Evolutionary conservation across 495 filamentous ascomycete species (phyloP), one percentile per base, ranked within the genome.

Genomic region (Penicillium longicatenatum): DNA sequence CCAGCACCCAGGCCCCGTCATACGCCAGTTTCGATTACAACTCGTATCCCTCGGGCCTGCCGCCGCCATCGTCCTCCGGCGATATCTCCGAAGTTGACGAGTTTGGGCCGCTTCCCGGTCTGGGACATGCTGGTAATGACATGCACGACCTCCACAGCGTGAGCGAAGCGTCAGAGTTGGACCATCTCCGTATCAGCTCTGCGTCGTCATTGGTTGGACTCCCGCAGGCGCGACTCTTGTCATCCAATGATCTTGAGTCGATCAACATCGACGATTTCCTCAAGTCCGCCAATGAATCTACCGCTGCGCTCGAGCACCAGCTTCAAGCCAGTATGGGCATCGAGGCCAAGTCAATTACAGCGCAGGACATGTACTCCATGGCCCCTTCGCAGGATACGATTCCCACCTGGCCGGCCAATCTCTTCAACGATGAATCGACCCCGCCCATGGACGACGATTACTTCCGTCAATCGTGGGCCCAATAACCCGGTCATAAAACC

Each of bases 1-100:
- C 80, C 50, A 90, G 85, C 67, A 89, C 85, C 62, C 88, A 89
- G 63, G 74, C 86, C 24, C 86, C 86, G 24, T 87, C 86, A 45
- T 90, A 86, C 66, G 79, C 83, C 43, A 84, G 84, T 52, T 88
- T 87, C 61, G 86, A 90, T 58, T 88, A 82, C 63, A 74, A 73
- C 58, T 83, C 80, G 6, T 74, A 75, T 50, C 86, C 54, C 70
- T 68, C 70, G 10, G 73, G 74, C 29, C 65, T 79, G n/a, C 68
- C 74, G 17, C 73, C 82, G 7, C 87, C 87, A 2, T 90, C 88
- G 4, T 91, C 86, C 9, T 91, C 88, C 2, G 89, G 88, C 30
- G 88, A 91, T 58, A 83, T 88, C 29, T 91, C 89, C 14, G 89
- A 91, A 69, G 83, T 83, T 14, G 89, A 89, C 52, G 89, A 92